Base-by-base conservation (phyloP, 2,329 filamentous ascomycete genomes). In the Harringtonia aguacate region DNA sequence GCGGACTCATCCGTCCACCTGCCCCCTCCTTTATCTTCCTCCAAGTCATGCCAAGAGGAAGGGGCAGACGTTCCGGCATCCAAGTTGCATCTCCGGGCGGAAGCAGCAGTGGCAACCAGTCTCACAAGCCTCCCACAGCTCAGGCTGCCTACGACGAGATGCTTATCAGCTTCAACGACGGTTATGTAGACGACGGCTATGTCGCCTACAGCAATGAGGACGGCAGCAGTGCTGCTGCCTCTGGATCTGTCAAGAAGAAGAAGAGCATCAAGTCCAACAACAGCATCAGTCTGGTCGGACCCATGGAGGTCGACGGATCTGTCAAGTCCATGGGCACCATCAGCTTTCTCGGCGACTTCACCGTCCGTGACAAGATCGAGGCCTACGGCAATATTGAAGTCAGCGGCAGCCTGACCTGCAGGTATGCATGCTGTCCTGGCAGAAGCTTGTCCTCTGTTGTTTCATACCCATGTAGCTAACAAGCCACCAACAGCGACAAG, bases 251-350 rank as follows among this genome's bases (percentile, higher is more conserved):
- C 50, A 39, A 48, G 43, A 61, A 58, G 46, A 62, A 59, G 15
- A 60, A 58, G 44, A 63, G 60, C 49, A 65, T 72, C 53, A 62
- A 61, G 50, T 68, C 62, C 41, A 67, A 69, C 30, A 53, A 60
- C 15, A 57, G 63, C 30, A 50, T 71, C 43, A 52, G 59, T 21
- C 58, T 72, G 7, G 51, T 56, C 4, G 69, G 69, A 1, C 69
- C 69, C 9, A 56, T 72, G 48, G 67, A 73, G 46, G 62, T 75
- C 18, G 58, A 61, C 21, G 66, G 67, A 12, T 69, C 65, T 4
- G 65, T 75, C 52, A 63, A 64, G 48, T 67, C 64, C 7, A 67
- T 65, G 41, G 63, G 67, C 8, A 63, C 62, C 24, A 62, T 73
- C 41, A 61, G 55, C 14, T 61, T 74, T 22, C 54, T 61, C 4